These are phyloP conservation scores for Chlorociboria aeruginascens DNA, from an alignment of 495 filamentous ascomycete species.

Conservation along the genomic window DNA sequence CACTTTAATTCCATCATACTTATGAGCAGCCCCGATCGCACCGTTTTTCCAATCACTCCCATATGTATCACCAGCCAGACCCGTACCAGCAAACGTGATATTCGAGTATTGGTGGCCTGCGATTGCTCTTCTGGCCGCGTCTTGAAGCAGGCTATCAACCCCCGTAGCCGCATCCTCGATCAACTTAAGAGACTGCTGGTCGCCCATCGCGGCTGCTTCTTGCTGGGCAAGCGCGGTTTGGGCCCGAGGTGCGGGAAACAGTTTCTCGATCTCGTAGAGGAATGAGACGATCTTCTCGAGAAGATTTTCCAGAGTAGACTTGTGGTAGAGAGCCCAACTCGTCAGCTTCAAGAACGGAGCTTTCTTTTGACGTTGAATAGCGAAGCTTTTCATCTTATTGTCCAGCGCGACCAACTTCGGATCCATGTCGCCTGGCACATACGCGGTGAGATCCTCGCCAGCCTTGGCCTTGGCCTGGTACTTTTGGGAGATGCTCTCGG, in stretches of 20 bases:
- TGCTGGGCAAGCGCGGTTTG: conserved; percentile 7
- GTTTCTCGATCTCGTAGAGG: conserved; percentile 17
- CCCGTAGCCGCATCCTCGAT: conserved; percentile 2
- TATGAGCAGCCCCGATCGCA: conserved; percentile 1
- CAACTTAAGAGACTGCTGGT: conserved; percentile 11
- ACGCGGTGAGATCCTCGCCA: conserved; percentile 11
- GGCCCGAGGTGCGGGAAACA: conserved; percentile 12
- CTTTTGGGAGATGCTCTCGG: conserved; percentile 15
- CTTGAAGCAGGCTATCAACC: conserved; percentile 6
- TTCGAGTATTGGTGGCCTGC: conserved; percentile 10
- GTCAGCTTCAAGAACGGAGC: conserved; percentile 15
- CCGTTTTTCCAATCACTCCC: conserved; percentile 1
- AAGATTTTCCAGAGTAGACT: conserved; percentile 15
- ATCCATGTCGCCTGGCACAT: conserved; percentile 13
- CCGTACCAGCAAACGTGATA: conserved; percentile 1
- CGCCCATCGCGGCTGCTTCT: conserved; percentile 10
- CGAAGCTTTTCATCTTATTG: conserved; percentile 14
- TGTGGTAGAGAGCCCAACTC: conserved; percentile 21
- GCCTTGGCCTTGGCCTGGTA: conserved; percentile 12
- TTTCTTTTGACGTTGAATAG: conserved; percentile 15
- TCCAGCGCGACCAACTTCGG: conserved; percentile 12
- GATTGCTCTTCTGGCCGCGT: conserved; percentile 1
- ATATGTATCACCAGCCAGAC: conserved; percentile 1
- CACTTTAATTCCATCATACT: background rate
- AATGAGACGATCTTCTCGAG: conserved; percentile 12